Conservation (phyloP, 768 basidiomycete genomes). For the Leccinum olivaceopallidum region DNA sequence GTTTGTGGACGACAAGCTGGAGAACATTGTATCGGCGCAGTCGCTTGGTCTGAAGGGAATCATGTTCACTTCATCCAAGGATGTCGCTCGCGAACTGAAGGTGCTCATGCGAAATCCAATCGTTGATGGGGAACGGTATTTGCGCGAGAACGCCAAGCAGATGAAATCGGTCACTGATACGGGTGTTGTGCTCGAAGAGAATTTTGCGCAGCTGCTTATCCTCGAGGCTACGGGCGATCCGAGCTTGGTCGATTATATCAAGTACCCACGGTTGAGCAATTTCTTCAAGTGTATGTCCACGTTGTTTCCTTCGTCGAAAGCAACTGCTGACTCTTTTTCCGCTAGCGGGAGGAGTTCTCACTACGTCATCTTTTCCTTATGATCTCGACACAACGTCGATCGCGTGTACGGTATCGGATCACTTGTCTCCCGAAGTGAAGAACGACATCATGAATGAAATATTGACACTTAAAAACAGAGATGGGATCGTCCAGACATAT, state of each 20-base stretch:
- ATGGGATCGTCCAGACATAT: slow-evolving; percentile 23
- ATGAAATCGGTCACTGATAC: slow-evolving; percentile 21
- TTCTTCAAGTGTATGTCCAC: slow-evolving; percentile 18
- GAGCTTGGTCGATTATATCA: slow-evolving; percentile 21
- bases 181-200: slow-evolving; percentile 19
- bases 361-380: slow-evolving; percentile 13
- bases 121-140: slow-evolving; percentile 15
- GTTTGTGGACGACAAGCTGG: slow-evolving; percentile 26
- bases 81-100: slow-evolving; percentile 17
- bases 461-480: slow-evolving; percentile 15
- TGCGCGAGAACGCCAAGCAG: slow-evolving; percentile 12
- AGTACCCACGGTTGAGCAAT: slow-evolving; percentile 21
- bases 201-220: slow-evolving; percentile 23
- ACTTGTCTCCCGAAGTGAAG: slow-evolving; percentile 14
- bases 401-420: slow-evolving; percentile 19
- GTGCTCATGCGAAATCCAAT: slow-evolving; percentile 18
- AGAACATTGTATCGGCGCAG: slow-evolving; percentile 21
- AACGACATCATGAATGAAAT: slow-evolving; percentile 26
- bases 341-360: slow-evolving; percentile 11
- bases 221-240: slow-evolving; percentile 19
- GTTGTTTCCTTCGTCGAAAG: background rate
- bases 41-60: slow-evolving; percentile 24
- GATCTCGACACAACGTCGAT: slow-evolving; percentile 25
- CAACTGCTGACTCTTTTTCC: background rate
- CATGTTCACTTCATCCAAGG: slow-evolving; percentile 18